These are phyloP conservation scores for Aquilaria sinensis DNA, from an alignment of 345 rosid genomes.

Conservation along the genomic window DNA sequence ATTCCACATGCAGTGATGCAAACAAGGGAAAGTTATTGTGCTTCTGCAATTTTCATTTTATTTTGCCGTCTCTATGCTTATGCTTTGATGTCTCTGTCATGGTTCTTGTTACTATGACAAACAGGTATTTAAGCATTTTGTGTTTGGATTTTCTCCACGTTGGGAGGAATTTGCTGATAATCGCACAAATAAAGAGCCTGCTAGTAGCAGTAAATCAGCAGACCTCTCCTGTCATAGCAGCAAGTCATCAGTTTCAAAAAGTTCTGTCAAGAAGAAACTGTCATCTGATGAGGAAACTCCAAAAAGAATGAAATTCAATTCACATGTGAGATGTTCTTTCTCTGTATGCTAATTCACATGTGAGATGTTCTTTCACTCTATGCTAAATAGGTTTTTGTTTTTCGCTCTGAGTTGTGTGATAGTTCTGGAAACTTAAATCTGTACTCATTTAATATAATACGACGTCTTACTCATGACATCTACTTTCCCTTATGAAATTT, in stretches of 20 bases:
- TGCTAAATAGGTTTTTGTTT: too few species aligned
- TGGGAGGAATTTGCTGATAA: conserved; percentile 51
- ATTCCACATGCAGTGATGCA: background rate
- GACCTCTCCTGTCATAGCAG: too few species aligned
- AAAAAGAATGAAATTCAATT: conserved; percentile 33
- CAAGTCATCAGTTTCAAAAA: too few species aligned
- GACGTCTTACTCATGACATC: too few species aligned
- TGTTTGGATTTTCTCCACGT: conserved; percentile 69
- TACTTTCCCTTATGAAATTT: too few species aligned
- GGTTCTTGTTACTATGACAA: background rate
- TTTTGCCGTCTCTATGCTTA: background rate
- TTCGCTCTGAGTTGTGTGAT: too few species aligned
- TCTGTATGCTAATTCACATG: too few species aligned
- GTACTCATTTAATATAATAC: too few species aligned
- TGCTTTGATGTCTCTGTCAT: background rate
- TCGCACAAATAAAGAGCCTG: conserved; percentile 20
- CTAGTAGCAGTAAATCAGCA: too few species aligned
- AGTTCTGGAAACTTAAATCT: too few species aligned
- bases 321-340: conserved; percentile 24
- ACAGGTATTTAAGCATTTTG: conserved; percentile 56
- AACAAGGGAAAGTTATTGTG: background rate
- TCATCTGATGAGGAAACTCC: conserved; percentile 12
- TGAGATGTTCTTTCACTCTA: too few species aligned
- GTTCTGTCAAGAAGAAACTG: too few species aligned
- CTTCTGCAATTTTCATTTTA: background rate